Evolutionary conservation across 2,329 filamentous ascomycete genomes (phyloP).

Genomic region (Coniosporium tulheliwenetii): DNA sequence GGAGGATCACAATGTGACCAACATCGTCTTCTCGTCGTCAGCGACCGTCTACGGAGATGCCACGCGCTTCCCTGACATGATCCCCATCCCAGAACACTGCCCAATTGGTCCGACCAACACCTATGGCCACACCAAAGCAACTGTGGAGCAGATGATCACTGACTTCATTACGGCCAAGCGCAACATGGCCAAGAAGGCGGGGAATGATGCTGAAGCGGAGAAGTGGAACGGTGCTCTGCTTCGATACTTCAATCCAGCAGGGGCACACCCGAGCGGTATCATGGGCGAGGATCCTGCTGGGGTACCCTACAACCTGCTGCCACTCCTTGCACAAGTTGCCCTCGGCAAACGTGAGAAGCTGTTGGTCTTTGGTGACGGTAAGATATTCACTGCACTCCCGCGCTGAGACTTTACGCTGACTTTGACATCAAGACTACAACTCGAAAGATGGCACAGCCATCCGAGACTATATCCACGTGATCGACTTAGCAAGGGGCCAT

Average conservation of each 20-base stretch:
- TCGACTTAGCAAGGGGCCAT: slow-evolving; percentile 77
- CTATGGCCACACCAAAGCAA: slow-evolving; percentile 92
- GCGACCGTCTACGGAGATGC: slow-evolving; percentile 98
- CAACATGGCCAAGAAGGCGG: slow-evolving; percentile 64
- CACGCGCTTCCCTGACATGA: slow-evolving; percentile 93
- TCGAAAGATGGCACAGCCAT: slow-evolving; percentile 88
- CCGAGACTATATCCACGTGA: slow-evolving; percentile 94
- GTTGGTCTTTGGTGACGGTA: slow-evolving; percentile 84
- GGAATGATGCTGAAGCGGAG: slow-evolving; percentile 46
- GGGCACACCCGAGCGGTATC: slow-evolving; percentile 84
- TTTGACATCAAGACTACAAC: slow-evolving; percentile 52
- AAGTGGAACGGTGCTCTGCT: slow-evolving; percentile 89
- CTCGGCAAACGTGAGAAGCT: slow-evolving; percentile 91
- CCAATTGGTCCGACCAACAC: slow-evolving; percentile 94
- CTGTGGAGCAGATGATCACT: slow-evolving; percentile 80
- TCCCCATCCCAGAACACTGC: slow-evolving; percentile 93
- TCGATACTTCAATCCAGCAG: slow-evolving; percentile 95
- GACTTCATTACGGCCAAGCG: slow-evolving; percentile 82
- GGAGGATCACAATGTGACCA: slow-evolving; percentile 77
- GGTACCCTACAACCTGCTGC: slow-evolving; percentile 88
- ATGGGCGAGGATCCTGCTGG: slow-evolving; percentile 98
- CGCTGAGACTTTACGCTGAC: background rate
- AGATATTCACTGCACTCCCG: slow-evolving; percentile 14
- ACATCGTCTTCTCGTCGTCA: slow-evolving; percentile 97
- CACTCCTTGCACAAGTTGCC: slow-evolving; percentile 86